Percentiles rank a stretch among this genome's conserved stretches.
These are phyloP conservation scores for Orychophragmus violaceus DNA, from an alignment of 345 rosid species.

Conservation along the genomic window DNA sequence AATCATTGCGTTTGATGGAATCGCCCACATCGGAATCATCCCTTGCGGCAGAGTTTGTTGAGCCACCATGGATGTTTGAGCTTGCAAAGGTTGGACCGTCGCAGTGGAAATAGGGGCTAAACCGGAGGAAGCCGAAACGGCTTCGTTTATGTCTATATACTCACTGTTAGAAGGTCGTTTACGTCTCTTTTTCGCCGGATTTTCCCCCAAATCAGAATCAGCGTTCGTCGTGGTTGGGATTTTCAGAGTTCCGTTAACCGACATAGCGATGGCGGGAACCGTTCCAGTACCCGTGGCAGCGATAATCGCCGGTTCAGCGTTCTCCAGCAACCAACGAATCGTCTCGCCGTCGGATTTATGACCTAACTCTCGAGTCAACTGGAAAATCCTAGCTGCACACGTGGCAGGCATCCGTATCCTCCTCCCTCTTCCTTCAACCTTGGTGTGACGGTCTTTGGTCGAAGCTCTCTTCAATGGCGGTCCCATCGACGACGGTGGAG, in stretches of 20 bases:
- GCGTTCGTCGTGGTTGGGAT: slow-evolving; percentile 63
- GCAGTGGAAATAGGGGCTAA: slow-evolving; percentile 44
- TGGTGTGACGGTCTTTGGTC: slow-evolving; percentile 86
- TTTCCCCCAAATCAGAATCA: slow-evolving; percentile 37
- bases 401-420: slow-evolving; percentile 97
- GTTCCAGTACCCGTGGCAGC: slow-evolving; percentile 93
- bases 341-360: slow-evolving; percentile 94
- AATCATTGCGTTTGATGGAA: slow-evolving; percentile 58
- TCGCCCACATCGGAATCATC: slow-evolving; percentile 80
- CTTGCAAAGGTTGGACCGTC: background rate
- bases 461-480: slow-evolving; percentile 53
- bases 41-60: slow-evolving; percentile 46
- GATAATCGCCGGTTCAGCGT: slow-evolving; percentile 80
- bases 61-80: background rate
- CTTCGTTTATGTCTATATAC: slow-evolving; percentile 54
- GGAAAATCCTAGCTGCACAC: slow-evolving; percentile 89
- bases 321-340: slow-evolving; percentile 79
- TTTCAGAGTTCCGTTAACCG: slow-evolving; percentile 77
- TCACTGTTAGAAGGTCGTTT: slow-evolving; percentile 74
- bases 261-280: slow-evolving; percentile 89
- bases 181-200: slow-evolving; percentile 49
- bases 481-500: slow-evolving; percentile 30
- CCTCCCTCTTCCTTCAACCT: slow-evolving; percentile 88
- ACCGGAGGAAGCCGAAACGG: slow-evolving; percentile 41
- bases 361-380: slow-evolving; percentile 77